Percentiles rank a stretch among this genome's conserved stretches.
Conservation (phyloP, 805 yeast genomes). For the Ogataea naganishii region DNA sequence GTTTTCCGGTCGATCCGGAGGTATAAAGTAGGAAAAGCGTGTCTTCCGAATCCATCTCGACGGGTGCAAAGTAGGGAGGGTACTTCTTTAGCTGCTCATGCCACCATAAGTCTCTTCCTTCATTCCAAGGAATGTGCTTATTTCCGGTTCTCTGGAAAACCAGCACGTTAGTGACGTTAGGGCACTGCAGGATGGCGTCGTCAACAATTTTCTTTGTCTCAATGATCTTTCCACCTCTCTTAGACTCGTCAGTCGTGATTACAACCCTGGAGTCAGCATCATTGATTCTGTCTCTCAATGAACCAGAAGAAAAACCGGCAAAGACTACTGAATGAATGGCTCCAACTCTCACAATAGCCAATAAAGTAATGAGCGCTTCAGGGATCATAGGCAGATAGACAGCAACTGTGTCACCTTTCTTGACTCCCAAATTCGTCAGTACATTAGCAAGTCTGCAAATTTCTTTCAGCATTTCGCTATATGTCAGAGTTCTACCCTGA, state of each 20-base stretch:
- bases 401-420: conserved; percentile 80
- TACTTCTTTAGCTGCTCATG: conserved; percentile 59
- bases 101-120: conserved; percentile 70
- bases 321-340: conserved; percentile 81
- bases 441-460: conserved; percentile 68
- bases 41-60: conserved; percentile 71
- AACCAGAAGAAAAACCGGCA: conserved; percentile 75
- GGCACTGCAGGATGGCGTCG: conserved; percentile 63
- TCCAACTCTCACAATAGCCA: conserved; percentile 75
- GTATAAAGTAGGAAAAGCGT: conserved; percentile 76
- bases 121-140: conserved; percentile 36
- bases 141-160: conserved; percentile 71
- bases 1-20: conserved; percentile 84
- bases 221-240: conserved; percentile 75
- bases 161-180: conserved; percentile 58
- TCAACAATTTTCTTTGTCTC: conserved; percentile 78
- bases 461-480: conserved; percentile 61
- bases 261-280: conserved; percentile 68
- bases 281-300: conserved; percentile 60
- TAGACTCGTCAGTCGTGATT: conserved; percentile 75
- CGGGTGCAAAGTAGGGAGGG: conserved; percentile 65
- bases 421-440: conserved; percentile 54
- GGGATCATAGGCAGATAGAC: conserved; percentile 84
- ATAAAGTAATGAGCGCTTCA: conserved; percentile 64
- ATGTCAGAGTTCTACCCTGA: conserved; percentile 54